Conservation (phyloP, 2,329 filamentous ascomycete species). For the Colletotrichum spaethianum region DNA sequence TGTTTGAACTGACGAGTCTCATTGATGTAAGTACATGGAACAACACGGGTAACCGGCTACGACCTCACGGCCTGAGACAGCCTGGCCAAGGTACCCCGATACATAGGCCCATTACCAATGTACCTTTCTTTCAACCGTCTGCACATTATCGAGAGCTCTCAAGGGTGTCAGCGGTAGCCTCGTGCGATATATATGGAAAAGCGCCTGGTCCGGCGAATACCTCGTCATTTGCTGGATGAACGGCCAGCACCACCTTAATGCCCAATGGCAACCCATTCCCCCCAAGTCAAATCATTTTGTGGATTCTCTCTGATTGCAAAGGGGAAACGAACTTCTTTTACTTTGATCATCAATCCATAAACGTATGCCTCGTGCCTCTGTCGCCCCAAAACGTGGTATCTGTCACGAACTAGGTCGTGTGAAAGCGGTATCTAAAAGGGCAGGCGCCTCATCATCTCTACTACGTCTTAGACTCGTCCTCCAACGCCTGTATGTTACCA, state of each 20-base stretch:
- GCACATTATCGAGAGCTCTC: not conserved
- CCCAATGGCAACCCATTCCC: not conserved
- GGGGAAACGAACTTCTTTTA: not conserved
- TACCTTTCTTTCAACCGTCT: not conserved
- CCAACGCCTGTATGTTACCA: constrained; percentile 39
- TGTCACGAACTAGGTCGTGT: not conserved
- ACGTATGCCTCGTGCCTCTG: not conserved
- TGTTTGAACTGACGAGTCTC: not conserved
- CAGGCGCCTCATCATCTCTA: not conserved
- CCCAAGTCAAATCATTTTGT: not conserved
- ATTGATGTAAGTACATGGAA: not conserved
- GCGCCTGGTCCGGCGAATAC: not conserved
- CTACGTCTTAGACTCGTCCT: not conserved
- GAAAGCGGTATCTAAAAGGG: not conserved
- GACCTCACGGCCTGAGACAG: not conserved
- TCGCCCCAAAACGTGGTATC: not conserved
- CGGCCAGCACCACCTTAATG: not conserved
- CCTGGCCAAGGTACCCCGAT: not conserved
- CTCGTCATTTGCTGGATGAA: not conserved
- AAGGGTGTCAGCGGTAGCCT: not conserved
- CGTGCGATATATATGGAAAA: not conserved
- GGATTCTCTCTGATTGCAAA: not conserved
- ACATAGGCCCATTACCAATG: not conserved
- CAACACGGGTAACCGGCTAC: not conserved
- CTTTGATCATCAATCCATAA: not conserved